A percentile compares a stretch with the other conserved stretches of the same genome.
Evolutionary conservation across 768 basidiomycete species (phyloP).

Genomic region (Mycena rebaudengoi): DNA sequence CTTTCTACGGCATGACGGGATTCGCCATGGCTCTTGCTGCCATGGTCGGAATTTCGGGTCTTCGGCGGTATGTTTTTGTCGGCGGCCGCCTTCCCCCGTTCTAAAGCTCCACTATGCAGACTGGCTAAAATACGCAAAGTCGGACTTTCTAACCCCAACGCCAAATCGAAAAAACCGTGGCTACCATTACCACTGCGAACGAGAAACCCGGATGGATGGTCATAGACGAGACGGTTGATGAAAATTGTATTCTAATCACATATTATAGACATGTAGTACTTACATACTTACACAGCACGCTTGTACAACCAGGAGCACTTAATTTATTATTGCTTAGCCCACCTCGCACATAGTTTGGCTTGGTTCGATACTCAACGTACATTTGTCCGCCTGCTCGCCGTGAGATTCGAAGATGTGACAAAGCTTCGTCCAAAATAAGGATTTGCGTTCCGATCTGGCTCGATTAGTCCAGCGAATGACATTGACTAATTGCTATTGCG

Average conservation of each 20-base stretch:
- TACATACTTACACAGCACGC: background rate
- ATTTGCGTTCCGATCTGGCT: constrained; percentile 1
- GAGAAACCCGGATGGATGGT: constrained; percentile 50
- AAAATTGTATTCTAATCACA: background rate
- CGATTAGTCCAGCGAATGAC: constrained; percentile 4
- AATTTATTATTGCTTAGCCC: constrained; percentile 9
- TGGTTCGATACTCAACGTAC: constrained; percentile 1
- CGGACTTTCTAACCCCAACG: constrained; percentile 42
- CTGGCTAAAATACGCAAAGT: constrained; percentile 57
- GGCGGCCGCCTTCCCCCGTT: constrained; percentile 11
- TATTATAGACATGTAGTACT: background rate
- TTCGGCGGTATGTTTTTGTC: constrained; percentile 59
- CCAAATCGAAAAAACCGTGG: constrained; percentile 38
- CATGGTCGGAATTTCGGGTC: constrained; percentile 69
- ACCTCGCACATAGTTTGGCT: background rate
- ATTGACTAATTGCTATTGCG: background rate
- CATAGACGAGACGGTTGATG: constrained; percentile 27
- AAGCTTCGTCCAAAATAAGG: too few relatives aligned
- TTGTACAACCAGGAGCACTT: constrained; percentile 12
- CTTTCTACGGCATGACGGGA: constrained; percentile 74
- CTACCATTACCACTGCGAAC: constrained; percentile 51
- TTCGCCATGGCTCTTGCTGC: constrained; percentile 66
- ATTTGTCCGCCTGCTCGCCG: background rate
- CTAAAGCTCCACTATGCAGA: constrained; percentile 16
- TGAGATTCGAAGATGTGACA: too few relatives aligned